These are phyloP conservation scores for Petrea volubilis DNA, from an alignment of 257 asterid species.

Conservation along the genomic window DNA sequence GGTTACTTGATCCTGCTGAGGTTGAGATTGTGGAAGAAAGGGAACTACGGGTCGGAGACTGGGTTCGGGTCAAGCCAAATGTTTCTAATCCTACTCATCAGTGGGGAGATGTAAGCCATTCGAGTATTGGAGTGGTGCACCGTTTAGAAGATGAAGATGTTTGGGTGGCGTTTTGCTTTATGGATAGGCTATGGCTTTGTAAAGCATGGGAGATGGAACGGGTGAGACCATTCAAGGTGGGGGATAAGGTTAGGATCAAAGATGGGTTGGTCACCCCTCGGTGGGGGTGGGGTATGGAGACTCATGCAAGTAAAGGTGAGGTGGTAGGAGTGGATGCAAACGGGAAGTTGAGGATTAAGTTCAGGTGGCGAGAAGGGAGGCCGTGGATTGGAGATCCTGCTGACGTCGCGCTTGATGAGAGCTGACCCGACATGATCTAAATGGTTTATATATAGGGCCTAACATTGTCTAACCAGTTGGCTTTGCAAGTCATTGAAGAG, in stretches of 20 bases:
- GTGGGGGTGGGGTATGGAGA: slow-evolving; percentile 99
- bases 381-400: slow-evolving; percentile 99
- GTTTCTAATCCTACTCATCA: slow-evolving; percentile 76
- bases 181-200: slow-evolving; percentile 89
- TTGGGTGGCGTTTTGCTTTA: slow-evolving; percentile 91
- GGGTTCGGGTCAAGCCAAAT: slow-evolving; percentile 74
- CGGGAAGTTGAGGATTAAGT: slow-evolving; percentile 90
- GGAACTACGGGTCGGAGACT: slow-evolving; percentile 60
- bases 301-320: slow-evolving; percentile 87
- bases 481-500: slow-evolving; percentile 5
- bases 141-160: slow-evolving; percentile 82
- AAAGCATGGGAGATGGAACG: slow-evolving; percentile 77
- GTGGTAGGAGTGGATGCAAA: slow-evolving; percentile 95
- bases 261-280: slow-evolving; percentile 82
- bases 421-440: neutral
- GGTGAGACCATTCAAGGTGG: slow-evolving; percentile 59
- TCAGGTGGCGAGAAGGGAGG: slow-evolving; percentile 91
- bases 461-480: neutral
- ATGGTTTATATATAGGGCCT: neutral
- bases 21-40: slow-evolving; percentile 77
- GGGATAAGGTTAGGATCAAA: slow-evolving; percentile 84
- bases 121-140: slow-evolving; percentile 90
- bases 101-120: slow-evolving; percentile 81
- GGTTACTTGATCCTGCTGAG: slow-evolving; percentile 94
- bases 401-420: slow-evolving; percentile 70